Evolutionary conservation across 2,329 filamentous ascomycete genomes (phyloP).

Genomic region (Neocucurbitaria cava): DNA sequence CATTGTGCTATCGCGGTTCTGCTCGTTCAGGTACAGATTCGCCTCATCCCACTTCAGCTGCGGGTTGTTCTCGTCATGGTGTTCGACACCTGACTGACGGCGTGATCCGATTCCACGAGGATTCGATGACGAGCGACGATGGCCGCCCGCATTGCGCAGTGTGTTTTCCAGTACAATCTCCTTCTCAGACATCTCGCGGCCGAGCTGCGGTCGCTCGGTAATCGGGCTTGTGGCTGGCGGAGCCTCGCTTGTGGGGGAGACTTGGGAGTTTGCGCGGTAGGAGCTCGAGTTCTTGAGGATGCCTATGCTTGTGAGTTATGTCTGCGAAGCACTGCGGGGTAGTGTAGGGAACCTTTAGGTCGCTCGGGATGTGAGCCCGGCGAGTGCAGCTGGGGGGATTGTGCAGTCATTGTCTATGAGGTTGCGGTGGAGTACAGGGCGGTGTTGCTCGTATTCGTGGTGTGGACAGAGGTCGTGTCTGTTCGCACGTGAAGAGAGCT

Average conservation of each 20-base stretch:
- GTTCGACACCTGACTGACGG: slow-evolving; percentile 67
- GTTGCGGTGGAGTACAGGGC: not conserved
- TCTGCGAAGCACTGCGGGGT: slow-evolving; percentile 5
- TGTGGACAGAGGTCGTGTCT: slow-evolving; percentile 1
- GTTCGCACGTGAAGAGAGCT: slow-evolving; percentile 19
- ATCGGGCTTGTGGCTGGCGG: slow-evolving; percentile 43
- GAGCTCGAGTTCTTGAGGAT: slow-evolving; percentile 89
- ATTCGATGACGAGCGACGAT: slow-evolving; percentile 80
- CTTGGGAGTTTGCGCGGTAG: slow-evolving; percentile 61
- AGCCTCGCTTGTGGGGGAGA: slow-evolving; percentile 54
- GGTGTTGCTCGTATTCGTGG: slow-evolving; percentile 2
- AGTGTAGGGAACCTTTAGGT: slow-evolving; percentile 49
- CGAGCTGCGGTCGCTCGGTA: slow-evolving; percentile 50
- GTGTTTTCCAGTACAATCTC: slow-evolving; percentile 95
- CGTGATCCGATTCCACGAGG: slow-evolving; percentile 73
- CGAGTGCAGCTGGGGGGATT: slow-evolving; percentile 44
- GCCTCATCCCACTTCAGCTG: slow-evolving; percentile 98
- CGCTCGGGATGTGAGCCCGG: slow-evolving; percentile 49
- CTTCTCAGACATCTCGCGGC: slow-evolving; percentile 71
- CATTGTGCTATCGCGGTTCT: slow-evolving; percentile 95
- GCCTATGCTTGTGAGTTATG: slow-evolving; percentile 61
- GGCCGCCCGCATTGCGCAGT: slow-evolving; percentile 88
- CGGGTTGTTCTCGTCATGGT: slow-evolving; percentile 67
- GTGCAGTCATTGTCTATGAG: slow-evolving; percentile 42
- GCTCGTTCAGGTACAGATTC: slow-evolving; percentile 95